These are phyloP conservation scores for Boechera stricta DNA, from an alignment of 345 rosid genomes.

Conservation along the genomic window DNA sequence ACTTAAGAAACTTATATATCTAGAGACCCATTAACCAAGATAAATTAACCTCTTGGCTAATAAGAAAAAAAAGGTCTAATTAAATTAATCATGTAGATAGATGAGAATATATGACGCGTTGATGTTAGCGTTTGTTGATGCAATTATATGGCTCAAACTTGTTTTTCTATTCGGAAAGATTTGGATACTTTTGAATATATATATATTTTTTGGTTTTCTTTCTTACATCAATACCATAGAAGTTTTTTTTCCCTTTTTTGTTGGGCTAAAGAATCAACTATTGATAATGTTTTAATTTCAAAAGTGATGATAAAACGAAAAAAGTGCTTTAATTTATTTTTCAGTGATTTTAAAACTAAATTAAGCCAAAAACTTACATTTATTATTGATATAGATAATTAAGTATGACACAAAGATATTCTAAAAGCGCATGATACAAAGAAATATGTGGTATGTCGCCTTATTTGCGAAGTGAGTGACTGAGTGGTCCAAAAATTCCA, in stretches of 20 bases:
- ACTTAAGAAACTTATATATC: too few species aligned
- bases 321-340: not conserved
- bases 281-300: not conserved
- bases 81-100: not conserved
- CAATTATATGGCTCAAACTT: conserved; percentile 3
- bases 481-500: not conserved
- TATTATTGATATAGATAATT: not conserved
- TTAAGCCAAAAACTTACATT: not conserved
- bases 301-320: not conserved
- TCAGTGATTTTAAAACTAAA: not conserved
- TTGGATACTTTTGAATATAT: not conserved
- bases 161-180: not conserved
- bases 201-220: not conserved
- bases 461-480: not conserved
- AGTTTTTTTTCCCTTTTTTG: not conserved
- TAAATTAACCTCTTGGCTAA: too few species aligned
- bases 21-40: too few species aligned
- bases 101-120: conserved; percentile 5
- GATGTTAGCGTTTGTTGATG: conserved; percentile 15
- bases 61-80: too few species aligned
- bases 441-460: not conserved
- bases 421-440: not conserved
- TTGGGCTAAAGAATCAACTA: not conserved
- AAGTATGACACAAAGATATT: not conserved
- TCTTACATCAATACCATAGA: not conserved